These are phyloP conservation scores for Coniferiporia sulphurascens DNA, from an alignment of 1,284 basidiomycete genomes.

Conservation along the genomic window DNA sequence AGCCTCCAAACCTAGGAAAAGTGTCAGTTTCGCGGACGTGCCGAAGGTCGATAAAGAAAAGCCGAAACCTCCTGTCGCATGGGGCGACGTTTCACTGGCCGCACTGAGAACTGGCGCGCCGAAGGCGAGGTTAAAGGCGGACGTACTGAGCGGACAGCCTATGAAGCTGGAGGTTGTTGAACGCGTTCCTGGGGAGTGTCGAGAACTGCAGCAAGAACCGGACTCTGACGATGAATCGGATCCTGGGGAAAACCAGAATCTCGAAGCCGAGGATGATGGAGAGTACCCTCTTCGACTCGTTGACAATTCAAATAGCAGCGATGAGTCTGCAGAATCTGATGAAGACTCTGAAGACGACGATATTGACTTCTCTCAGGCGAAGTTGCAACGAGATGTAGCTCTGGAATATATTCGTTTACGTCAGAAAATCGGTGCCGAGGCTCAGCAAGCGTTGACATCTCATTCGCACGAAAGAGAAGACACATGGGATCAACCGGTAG, in stretches of 20 bases:
- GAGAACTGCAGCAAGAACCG: conserved; percentile 20
- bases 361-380: conserved; percentile 42
- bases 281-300: conserved; percentile 27
- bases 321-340: background rate
- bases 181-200: conserved; percentile 36
- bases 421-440: conserved; percentile 46
- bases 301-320: conserved; percentile 1
- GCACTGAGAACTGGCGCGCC: conserved; percentile 40
- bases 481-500: conserved; percentile 42
- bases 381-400: conserved; percentile 69
- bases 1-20: conserved; percentile 45
- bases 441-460: conserved; percentile 44
- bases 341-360: conserved; percentile 29
- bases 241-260: conserved; percentile 25
- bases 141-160: conserved; percentile 37
- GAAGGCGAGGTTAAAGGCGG: conserved; percentile 33
- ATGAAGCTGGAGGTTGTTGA: conserved; percentile 70
- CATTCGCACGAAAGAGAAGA: conserved; percentile 38
- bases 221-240: conserved; percentile 33
- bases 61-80: conserved; percentile 24
- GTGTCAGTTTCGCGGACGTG: conserved; percentile 56
- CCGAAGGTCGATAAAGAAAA: conserved; percentile 26
- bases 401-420: conserved; percentile 64
- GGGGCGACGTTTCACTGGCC: conserved; percentile 52
- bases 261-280: conserved; percentile 36